Evolutionary conservation across 768 basidiomycete species (phyloP), one percentile per base, ranked within the genome.

Genomic region (Lactarius trivialis): DNA sequence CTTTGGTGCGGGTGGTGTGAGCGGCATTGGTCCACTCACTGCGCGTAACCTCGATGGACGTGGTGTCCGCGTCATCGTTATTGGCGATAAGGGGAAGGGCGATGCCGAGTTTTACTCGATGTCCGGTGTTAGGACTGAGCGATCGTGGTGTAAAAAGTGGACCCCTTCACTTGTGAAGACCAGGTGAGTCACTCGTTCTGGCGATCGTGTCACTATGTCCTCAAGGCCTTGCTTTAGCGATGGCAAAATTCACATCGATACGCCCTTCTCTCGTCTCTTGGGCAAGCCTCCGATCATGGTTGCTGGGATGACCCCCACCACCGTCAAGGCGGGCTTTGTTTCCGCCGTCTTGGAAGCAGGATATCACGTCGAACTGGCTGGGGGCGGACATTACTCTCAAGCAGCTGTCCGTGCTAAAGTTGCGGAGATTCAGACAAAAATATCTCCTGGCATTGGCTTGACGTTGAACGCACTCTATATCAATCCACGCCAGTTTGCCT

Each of bases 251-350:
- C 88, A 95, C 73, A 81, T 99, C 69, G 94, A 99, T 74, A 98
- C 96, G 0, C 89, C 93, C 4, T 96, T 98, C 82, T 96, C 96
- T 55, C 91, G 97, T 63, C 82, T 99, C 49, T 75, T 99, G 48
- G 93, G 93, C 69, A 99, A 98, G 77, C 86, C 97, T 3, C 97
- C 97, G 36, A 89, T 99, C 75, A 98, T 98, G 97, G 94, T 99
- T 41, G 96, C 95, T 54, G 97, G 97, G 62, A 98, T 99, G 97
- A 99, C 97, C 0, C 97, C 97, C 0, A 89, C 89, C 1, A 99
- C 97, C 34, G 97, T 99, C 67, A 88, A 95, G 72, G 88, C 88
- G 34, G 94, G 94, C 19, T 96, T 98, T 73, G 95, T 98, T 70
- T 86, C 88, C 62, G 95, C 97, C 8, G 82, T 96, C 51, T 85